Evolutionary conservation across 1,284 basidiomycete species (phyloP).

Genomic region (Trametes polyzona): DNA sequence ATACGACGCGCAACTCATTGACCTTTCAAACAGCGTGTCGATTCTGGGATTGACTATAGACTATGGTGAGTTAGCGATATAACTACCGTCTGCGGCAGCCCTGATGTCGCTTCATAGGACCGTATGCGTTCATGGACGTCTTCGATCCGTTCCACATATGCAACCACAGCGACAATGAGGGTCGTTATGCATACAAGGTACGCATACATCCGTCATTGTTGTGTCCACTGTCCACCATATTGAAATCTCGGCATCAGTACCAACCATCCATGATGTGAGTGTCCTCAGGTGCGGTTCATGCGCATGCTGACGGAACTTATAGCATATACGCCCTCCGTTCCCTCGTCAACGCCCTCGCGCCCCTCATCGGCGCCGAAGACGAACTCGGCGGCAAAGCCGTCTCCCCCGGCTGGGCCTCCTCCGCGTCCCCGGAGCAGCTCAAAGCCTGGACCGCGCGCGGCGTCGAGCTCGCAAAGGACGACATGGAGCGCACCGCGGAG

Average conservation of each 20-base stretch:
- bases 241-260: conserved; percentile 28
- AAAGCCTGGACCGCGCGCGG: conserved; percentile 66
- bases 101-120: conserved; percentile 50
- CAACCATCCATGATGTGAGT: conserved; percentile 45
- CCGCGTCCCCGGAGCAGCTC: conserved; percentile 55
- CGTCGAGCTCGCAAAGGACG: conserved; percentile 53
- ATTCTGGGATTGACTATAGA: conserved; percentile 93
- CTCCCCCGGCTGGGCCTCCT: conserved; percentile 64
- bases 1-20: conserved; percentile 15
- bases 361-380: conserved; percentile 81
- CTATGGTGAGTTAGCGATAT: conserved; percentile 56
- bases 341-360: conserved; percentile 74
- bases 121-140: conserved; percentile 96
- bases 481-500: conserved; percentile 62
- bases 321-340: conserved; percentile 81
- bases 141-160: conserved; percentile 88
- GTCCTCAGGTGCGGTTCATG: conserved; percentile 53
- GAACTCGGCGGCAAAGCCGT: conserved; percentile 58
- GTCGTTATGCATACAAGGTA: conserved; percentile 87
- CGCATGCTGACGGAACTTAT: conserved; percentile 9
- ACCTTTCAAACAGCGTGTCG: conserved; percentile 58
- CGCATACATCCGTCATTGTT: conserved; percentile 27
- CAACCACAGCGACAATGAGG: conserved; percentile 89
- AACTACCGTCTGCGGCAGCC: too few species aligned
- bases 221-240: too few species aligned